Evolutionary conservation across 139 green algal species (phyloP).

Genomic region (Chlamydomonas schloesseri): DNA sequence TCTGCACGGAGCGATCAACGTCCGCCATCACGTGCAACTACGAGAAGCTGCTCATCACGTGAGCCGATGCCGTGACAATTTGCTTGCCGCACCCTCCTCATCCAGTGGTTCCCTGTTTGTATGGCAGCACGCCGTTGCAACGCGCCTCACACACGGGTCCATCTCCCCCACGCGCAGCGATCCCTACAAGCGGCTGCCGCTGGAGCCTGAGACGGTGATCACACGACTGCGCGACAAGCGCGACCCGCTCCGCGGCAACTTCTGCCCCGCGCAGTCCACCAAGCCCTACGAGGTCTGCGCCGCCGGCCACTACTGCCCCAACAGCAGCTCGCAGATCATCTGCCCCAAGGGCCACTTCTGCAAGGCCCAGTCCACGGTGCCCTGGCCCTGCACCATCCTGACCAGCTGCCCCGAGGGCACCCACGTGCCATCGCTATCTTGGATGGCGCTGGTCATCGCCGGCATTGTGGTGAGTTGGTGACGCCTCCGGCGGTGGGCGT

Average conservation of each 20-base stretch:
- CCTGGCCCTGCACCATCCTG: slow-evolving; percentile 49
- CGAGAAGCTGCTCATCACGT: slow-evolving; percentile 31
- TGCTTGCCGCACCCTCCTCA: no score
- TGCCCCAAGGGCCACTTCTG: slow-evolving; percentile 61
- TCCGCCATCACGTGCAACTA: slow-evolving; percentile 51
- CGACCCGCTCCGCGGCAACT: slow-evolving; percentile 56
- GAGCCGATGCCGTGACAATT: neutral
- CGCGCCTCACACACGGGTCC: no score
- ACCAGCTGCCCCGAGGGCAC: slow-evolving; percentile 59
- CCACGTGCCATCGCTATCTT: slow-evolving; percentile 26
- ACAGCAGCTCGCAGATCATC: slow-evolving; percentile 13
- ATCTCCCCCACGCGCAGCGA: no score
- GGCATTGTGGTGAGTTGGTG: slow-evolving; percentile 19
- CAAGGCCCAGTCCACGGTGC: slow-evolving; percentile 51
- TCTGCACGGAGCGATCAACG: slow-evolving; percentile 42
- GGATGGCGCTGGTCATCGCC: slow-evolving; percentile 49
- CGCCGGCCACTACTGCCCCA: slow-evolving; percentile 58
- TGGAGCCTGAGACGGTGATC: slow-evolving; percentile 44
- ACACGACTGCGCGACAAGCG: slow-evolving; percentile 37
- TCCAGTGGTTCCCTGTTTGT: no score
- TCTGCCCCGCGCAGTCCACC: slow-evolving; percentile 44
- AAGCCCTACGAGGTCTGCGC: slow-evolving; percentile 39
- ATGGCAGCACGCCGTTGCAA: no score
- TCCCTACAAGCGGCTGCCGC: slow-evolving; percentile 17
- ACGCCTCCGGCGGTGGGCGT: neutral